Evolutionary conservation across 1,284 basidiomycete genomes (phyloP), one percentile per base, ranked within the genome.

Genomic region (Apiotrichum domesticum): DNA sequence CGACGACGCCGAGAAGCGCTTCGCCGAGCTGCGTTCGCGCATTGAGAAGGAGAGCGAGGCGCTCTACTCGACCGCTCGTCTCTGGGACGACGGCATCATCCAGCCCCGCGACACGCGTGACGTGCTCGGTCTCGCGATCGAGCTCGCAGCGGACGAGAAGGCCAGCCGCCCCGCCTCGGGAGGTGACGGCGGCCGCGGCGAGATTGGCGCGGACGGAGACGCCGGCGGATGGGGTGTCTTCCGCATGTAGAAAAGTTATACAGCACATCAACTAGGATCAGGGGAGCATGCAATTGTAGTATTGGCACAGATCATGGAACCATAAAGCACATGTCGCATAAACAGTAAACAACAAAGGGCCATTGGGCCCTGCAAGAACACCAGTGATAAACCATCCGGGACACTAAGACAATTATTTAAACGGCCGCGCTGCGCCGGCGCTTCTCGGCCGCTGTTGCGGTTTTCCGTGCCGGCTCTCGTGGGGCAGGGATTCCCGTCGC

Each of bases 41-140:
- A 95, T 97, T 52, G 93, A 96, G 73, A 78, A 82, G 43, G 90
- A 97, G 74, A 90, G 88, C 15, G 87, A 85, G 6, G 87, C 91
- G 4, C 74, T 88, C 34, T 96, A 93, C 76, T 90, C 90, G 3
- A 88, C 86, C 1, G 90, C 93, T 10, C 83, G 91, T 34, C 77
- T 97, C 51, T 96, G 90, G 92, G 93, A 96, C 72, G 93, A 97
- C 71, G 93, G 93, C 1, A 89, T 97, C 63, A 93, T 97, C 73
- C 84, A 84, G 63, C 93, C 93, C 3, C 83, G 83, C n/a, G 92
- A 97, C 71, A 97, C 93, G 0, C 81, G 93, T 49, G 86, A 91
- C 74, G 85, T 88, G 0, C 82, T 96, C 47, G 92, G 91, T 4
- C 80, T 97, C 3, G 89, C 85, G 9, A 81, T 97, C 33, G 87